These are phyloP conservation scores for Boletales sp. DNA, from an alignment of 768 basidiomycete species.

Conservation along the genomic window DNA sequence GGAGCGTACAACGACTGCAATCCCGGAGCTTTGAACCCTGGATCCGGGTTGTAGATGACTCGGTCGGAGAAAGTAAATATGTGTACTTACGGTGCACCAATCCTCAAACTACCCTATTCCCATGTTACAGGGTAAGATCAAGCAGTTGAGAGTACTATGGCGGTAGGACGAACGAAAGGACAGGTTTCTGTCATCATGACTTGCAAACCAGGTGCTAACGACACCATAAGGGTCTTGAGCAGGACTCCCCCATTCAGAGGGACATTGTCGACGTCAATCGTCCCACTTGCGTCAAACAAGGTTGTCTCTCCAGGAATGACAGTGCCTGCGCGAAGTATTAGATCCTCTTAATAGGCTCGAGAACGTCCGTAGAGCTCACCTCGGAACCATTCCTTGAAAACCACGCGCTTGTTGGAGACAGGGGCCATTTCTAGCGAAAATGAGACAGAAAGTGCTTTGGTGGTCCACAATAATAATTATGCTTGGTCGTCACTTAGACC, in stretches of 20 bases:
- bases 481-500: too few species aligned
- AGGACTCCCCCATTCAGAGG: not conserved
- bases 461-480: too few species aligned
- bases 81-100: constrained; percentile 9
- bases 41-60: not conserved
- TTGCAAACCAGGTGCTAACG: not conserved
- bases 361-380: too few species aligned
- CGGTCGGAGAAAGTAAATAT: too few species aligned
- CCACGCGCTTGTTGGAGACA: not conserved
- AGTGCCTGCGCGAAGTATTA: not conserved
- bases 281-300: not conserved
- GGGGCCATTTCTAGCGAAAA: not conserved
- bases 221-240: not conserved
- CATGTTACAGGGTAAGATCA: not conserved
- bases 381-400: not conserved
- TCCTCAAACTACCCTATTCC: not conserved
- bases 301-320: not conserved
- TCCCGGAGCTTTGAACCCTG: not conserved
- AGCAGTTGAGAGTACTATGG: not conserved
- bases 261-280: not conserved
- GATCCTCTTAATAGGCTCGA: too few species aligned
- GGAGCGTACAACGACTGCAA: constrained; percentile 40
- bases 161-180: not conserved
- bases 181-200: not conserved
- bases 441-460: too few species aligned